Percentiles rank a stretch among this genome's conserved stretches.
Conservation (phyloP, 306 rosid species). For the Lotus japonicus region DNA sequence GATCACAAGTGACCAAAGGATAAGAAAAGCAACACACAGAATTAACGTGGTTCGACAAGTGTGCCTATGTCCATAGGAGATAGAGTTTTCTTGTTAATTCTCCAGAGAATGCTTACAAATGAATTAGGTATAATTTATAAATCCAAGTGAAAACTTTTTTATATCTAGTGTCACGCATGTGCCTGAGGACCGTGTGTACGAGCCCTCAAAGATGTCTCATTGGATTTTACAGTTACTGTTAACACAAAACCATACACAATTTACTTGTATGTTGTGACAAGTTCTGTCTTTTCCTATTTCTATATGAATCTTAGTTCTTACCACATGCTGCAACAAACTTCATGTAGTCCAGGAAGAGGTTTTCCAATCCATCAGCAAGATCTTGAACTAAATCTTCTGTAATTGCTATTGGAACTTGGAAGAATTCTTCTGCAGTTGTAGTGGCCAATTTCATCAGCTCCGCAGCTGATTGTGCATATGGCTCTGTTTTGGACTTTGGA, state of each 20-base stretch:
- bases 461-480: constrained; percentile 66
- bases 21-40: no score
- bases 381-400: constrained; percentile 68
- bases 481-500: constrained; percentile 78
- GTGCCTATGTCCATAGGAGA: no score
- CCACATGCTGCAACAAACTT: constrained; percentile 79
- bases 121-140: no score
- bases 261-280: not conserved
- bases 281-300: not conserved
- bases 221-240: no score
- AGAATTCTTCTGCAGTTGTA: constrained; percentile 57
- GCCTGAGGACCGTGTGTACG: no score
- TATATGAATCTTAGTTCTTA: constrained; percentile 24
- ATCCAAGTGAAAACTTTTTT: no score
- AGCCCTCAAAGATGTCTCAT: no score
- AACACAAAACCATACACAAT: not conserved
- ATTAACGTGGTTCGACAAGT: no score
- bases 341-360: constrained; percentile 55
- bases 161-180: no score
- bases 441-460: constrained; percentile 55
- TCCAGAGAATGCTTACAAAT: no score
- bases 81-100: no score
- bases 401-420: constrained; percentile 65
- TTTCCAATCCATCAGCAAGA: constrained; percentile 64
- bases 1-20: no score